Base-by-base conservation (phyloP, 2,329 filamentous ascomycete genomes). In the Dactylonectria macrodidyma region DNA sequence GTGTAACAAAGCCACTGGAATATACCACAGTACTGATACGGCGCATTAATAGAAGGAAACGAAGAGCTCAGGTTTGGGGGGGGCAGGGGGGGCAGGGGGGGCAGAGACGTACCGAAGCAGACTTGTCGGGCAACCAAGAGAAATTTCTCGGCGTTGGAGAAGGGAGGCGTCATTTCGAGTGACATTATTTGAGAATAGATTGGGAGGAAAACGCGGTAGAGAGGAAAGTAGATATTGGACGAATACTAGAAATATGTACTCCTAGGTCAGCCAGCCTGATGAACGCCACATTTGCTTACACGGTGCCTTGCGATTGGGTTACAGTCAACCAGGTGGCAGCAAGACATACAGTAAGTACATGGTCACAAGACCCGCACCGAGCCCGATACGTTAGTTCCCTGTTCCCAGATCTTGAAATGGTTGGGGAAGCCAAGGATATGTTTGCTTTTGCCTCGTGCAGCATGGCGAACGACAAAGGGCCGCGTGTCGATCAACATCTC, bases 61-160 rank as follows among this genome's bases (percentile, higher is more conserved):
- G 11, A 1, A n/a, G 19, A 34, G 30, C 14, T n/a, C 19, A 19
- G 19, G 19, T 19, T 19, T 19, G 19, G 30, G 30, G 5, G 14
- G 30, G 9, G 19, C 14, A 5, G 9, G 19, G 19, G 19, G 19
- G 19, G 19, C 19, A 19, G 30, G 30, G 5, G 14, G 30, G 9
- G 19, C 14, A 5, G 9, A n/a, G 16, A 54, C 30, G 11, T 36
- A 54, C 50, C 50, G 16, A 54, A 33, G 50, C 30, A 54, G 30
- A 54, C 50, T 54, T 54, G 50, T 12, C 50, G 50, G 22, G n/a
- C 16, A 34, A 54, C 50, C n/a, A 54, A 36, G 30, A 11, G 33
- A 30, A 22, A 33, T 26, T 54, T 54, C 7, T 54, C 50, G 16
- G n/a, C 11, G n/a, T 54, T 54, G 8, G 50, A 54, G 30, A 54